Percentiles rank a stretch among this genome's conserved stretches.
Evolutionary conservation across 495 filamentous ascomycete species (phyloP).

Genomic region (Neurospora sublineolata): DNA sequence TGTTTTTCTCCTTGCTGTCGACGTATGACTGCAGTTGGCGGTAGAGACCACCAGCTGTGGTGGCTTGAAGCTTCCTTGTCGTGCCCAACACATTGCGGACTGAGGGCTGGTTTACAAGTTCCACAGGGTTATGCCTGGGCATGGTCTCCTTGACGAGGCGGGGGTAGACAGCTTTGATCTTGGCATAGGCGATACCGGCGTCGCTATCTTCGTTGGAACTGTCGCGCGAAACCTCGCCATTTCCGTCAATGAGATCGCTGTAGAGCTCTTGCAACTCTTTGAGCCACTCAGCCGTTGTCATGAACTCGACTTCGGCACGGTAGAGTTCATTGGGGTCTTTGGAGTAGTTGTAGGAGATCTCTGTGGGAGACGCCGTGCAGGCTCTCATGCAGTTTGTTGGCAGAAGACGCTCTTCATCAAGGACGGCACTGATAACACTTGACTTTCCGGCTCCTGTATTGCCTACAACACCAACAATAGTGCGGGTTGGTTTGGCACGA

Average conservation of each 20-base stretch:
- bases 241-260: constrained; percentile 40
- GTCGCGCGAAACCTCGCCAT: constrained; percentile 33
- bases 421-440: constrained; percentile 47
- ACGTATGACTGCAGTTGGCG: constrained; percentile 19
- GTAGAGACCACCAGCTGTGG: constrained; percentile 20
- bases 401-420: constrained; percentile 39
- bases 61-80: constrained; percentile 30
- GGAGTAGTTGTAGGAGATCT: constrained; percentile 50
- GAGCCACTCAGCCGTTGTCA: constrained; percentile 44
- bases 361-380: constrained; percentile 55
- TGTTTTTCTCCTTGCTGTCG: constrained; percentile 23
- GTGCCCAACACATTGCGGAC: constrained; percentile 40
- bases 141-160: constrained; percentile 43
- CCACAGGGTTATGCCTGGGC: constrained; percentile 23
- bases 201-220: constrained; percentile 35
- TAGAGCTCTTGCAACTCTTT: constrained; percentile 42
- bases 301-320: constrained; percentile 54
- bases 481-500: constrained; percentile 20
- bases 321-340: constrained; percentile 37
- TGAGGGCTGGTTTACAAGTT: constrained; percentile 28
- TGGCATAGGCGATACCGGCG: constrained; percentile 50
- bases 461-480: constrained; percentile 48
- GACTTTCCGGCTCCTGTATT: constrained; percentile 50
- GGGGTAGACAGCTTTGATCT: constrained; percentile 58
- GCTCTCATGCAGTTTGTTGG: constrained; percentile 37